Base-by-base conservation (phyloP, 1,284 basidiomycete genomes). In the Golubevia sp. region DNA sequence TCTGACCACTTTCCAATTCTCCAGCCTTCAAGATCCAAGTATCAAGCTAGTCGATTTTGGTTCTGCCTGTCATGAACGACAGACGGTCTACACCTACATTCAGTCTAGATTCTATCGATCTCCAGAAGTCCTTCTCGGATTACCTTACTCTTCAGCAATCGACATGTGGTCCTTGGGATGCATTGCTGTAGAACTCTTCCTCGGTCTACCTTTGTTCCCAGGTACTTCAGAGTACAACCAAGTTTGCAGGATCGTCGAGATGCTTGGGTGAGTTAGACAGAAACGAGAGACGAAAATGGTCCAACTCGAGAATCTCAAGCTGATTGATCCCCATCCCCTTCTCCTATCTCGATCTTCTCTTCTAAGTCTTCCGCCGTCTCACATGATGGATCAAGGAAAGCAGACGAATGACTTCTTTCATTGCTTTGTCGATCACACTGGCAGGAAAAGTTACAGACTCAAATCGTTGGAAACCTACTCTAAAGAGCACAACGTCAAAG, bases 151-250 rank as follows among this genome's bases (percentile, higher is more conserved):
- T 20, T 70, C 80, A 18, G 67, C 79, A 51, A 82, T 83, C 66
- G 80, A 83, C 62, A 77, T 83, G 77, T 83, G 80, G 80, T 80
- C 77, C 44, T 58, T 83, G n/a, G 80, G 80, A 7, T 83, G 80
- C 64, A 82, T 83, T 48, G 80, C 79, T 3, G 79, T 77, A 15
- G 80, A 83, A 66, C 72, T 83, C 7, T 83, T 83, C 68, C 70
- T 83, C 20, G 80, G 79, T 1, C 59, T 82, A 50, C 80, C 79
- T 20, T 63, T 82, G 34, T 83, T 81, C 56, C 80, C 80, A 0
- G 80, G 80, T n/a, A 82, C 80, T 15, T 76, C 73, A 55, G 80
- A 83, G 63, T 83, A 79, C 71, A 83, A 83, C 55, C 80, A 83
- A 64, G 64, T 80, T 48, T 75, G 71, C 51, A 70, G 80, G 7